These are phyloP conservation scores for Colletotrichum somersetense DNA, from an alignment of 2,329 filamentous ascomycete genomes.

Conservation along the genomic window DNA sequence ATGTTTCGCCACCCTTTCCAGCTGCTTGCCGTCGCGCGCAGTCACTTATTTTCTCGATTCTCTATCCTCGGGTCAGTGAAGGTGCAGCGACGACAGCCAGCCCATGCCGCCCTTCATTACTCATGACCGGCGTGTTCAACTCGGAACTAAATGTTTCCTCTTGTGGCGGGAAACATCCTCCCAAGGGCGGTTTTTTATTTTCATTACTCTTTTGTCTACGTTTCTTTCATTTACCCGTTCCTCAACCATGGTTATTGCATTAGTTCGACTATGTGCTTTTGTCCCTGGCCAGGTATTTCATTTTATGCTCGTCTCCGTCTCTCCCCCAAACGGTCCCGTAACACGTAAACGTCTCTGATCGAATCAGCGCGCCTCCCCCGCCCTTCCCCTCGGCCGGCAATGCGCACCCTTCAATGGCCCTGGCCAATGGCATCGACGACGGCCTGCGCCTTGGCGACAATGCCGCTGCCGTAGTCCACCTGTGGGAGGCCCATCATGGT, in stretches of 20 bases:
- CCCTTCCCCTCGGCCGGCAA: neutral
- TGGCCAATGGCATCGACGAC: slow-evolving; percentile 44
- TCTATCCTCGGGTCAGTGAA: neutral
- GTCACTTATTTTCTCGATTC: neutral
- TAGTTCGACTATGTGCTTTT: neutral
- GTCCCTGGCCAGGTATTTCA: neutral
- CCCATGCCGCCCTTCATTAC: neutral
- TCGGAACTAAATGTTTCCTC: neutral
- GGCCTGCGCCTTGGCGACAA: slow-evolving; percentile 47
- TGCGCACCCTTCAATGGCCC: neutral
- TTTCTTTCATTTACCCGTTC: neutral
- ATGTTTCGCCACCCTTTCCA: neutral
- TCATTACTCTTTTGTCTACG: neutral
- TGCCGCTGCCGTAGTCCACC: slow-evolving; percentile 48
- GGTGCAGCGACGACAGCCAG: neutral
- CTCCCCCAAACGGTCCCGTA: neutral
- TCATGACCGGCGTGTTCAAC: neutral
- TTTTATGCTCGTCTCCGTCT: neutral
- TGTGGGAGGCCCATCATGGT: slow-evolving; percentile 50
- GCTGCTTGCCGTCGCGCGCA: neutral
- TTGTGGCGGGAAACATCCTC: neutral
- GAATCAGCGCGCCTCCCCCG: neutral
- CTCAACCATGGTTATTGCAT: neutral
- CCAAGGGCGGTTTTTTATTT: too few species aligned
- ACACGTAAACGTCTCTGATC: neutral